A percentile compares a stretch with the other conserved stretches of the same genome.
Conservation (phyloP, 805 yeast genomes). For the Lipomyces spencermartinsiae region DNA sequence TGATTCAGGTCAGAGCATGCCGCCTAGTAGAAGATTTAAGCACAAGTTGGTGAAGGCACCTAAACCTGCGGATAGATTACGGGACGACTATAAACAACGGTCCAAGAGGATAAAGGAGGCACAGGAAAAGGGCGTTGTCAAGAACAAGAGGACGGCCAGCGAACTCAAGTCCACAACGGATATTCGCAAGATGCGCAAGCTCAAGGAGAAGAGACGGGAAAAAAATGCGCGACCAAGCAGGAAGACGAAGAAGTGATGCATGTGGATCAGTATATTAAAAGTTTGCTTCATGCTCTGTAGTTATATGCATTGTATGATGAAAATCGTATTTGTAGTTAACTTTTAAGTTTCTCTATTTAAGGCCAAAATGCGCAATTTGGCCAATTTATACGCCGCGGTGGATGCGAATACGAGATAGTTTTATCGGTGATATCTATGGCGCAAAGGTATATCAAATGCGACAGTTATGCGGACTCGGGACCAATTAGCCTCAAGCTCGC, state of each 20-base stretch:
- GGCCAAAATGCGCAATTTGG: no score
- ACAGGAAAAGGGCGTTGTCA: conserved; percentile 66
- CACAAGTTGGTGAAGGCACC: conserved; percentile 84
- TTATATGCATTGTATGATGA: background rate
- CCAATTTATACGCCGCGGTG: background rate
- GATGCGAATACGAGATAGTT: background rate
- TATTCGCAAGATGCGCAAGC: conserved; percentile 76
- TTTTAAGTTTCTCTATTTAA: background rate
- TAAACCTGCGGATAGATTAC: conserved; percentile 82
- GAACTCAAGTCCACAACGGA: conserved; percentile 75
- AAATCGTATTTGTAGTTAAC: no score
- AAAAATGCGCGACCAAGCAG: conserved; percentile 84
- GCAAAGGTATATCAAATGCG: background rate
- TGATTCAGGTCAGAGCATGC: conserved; percentile 34
- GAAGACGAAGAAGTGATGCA: conserved; percentile 39
- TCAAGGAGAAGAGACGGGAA: conserved; percentile 72
- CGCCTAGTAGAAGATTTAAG: conserved; percentile 54
- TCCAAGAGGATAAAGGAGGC: conserved; percentile 84
- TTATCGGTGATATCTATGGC: background rate
- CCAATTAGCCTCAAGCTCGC: background rate
- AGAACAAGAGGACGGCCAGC: conserved; percentile 47
- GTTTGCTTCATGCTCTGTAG: background rate
- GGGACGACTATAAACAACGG: conserved; percentile 86
- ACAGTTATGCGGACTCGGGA: background rate
- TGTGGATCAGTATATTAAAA: background rate